Base-by-base conservation (phyloP, 192 early-diverging fungal genomes). In the Coemansia sp. region DNA sequence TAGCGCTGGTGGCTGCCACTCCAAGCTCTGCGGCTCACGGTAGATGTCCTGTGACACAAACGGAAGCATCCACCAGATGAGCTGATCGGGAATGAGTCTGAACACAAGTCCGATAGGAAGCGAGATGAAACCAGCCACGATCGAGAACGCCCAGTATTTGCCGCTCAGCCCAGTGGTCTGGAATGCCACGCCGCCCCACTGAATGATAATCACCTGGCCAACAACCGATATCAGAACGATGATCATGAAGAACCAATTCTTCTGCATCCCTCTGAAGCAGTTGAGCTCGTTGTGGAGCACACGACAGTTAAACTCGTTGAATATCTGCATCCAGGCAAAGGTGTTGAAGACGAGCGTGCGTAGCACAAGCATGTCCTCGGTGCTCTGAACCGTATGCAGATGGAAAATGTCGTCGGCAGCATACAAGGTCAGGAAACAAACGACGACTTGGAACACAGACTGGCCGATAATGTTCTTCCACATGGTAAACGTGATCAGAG, bases 381-480 rank as follows among this genome's bases (percentile, higher is more conserved):
- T 33, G 69, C 40, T 78, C 24, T 74, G 46, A 20, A 84, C 81
- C 6, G 83, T 78, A 68, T 89, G 83, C 49, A 89, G 85, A 38
- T 86, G 44, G 38, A 93, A 86, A 44, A 93, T 89, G 52, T 86
- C 73, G 70, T 86, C 87, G 62, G 88, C 89, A 12, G 78, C 81
- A 52, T 93, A 94, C n/a, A 92, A 74, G 13, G 91, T 83, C n/a
- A 90, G 78, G 66, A 96, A 85, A 38, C 91, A 94, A 24, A 95
- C 87, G 15, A 89, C 86, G 34, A 97, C 87, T 78, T 98, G 97
- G 78, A 94, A 91, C 24, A 98, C 79, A 10, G 92, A 88, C 84
- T 99, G 95, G 8, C 93, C 93, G 34, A 97, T 77, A 55, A 99
- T 97, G 89, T 95, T 93, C 73, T 94, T 95, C 92, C 94, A 97